A percentile compares a stretch with the other conserved stretches of the same genome.
phyloP scores from a whole-genome alignment of 371 early-diverging fungal species.

The Mucor mucedo region DNA sequence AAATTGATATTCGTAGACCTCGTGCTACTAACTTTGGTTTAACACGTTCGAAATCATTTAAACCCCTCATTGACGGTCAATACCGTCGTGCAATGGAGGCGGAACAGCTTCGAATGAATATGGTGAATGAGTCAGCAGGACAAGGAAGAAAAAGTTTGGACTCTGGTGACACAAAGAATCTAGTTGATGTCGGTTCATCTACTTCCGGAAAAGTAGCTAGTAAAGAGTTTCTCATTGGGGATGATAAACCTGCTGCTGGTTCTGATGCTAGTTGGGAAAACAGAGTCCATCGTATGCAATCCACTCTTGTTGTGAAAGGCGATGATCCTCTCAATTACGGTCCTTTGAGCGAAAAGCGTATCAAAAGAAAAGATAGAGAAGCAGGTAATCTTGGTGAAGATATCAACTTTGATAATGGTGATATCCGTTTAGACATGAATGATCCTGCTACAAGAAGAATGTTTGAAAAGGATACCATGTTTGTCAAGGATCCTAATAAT shows the following conservation, averaged over 20 bases:
- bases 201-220: background rate
- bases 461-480: slow-evolving; percentile 14
- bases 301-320: slow-evolving; percentile 24
- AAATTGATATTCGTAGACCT: slow-evolving; percentile 84
- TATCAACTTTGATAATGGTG: slow-evolving; percentile 27
- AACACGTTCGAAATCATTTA: slow-evolving; percentile 47
- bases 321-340: slow-evolving; percentile 35
- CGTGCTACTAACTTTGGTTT: slow-evolving; percentile 60
- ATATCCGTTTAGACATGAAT: slow-evolving; percentile 30
- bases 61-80: slow-evolving; percentile 55
- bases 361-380: slow-evolving; percentile 11
- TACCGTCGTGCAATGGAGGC: slow-evolving; percentile 48
- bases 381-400: slow-evolving; percentile 29
- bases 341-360: slow-evolving; percentile 13
- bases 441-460: slow-evolving; percentile 5
- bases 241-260: background rate
- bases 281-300: slow-evolving; percentile 33
- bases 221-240: background rate
- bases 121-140: slow-evolving; percentile 12
- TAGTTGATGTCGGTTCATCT: background rate
- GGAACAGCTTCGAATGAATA: slow-evolving; percentile 32
- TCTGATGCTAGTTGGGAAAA: slow-evolving; percentile 16
- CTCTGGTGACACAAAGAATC: background rate
- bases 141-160: slow-evolving; percentile 7
- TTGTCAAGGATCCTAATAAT: slow-evolving; percentile 27